Percentiles rank a stretch among this genome's conserved stretches.
Conservation (phyloP, 345 rosid species). For the Moricandia moricandioides region DNA sequence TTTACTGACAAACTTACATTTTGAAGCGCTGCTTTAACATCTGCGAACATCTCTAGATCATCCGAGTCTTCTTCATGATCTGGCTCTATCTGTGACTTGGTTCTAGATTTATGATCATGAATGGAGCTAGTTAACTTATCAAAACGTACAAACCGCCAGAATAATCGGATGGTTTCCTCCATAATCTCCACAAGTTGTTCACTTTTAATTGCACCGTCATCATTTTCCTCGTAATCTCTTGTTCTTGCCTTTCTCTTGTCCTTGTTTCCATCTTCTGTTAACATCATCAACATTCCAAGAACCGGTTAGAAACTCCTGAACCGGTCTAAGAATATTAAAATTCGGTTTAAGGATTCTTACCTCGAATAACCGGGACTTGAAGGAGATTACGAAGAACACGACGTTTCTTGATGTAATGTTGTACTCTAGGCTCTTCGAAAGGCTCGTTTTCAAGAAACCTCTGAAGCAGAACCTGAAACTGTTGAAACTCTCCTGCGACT, state of each 20-base stretch:
- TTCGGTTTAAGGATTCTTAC: conserved; percentile 34
- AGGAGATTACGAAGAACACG: conserved; percentile 72
- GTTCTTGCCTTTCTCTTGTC: conserved; percentile 45
- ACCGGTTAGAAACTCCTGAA: not conserved
- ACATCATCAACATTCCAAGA: conserved; percentile 2
- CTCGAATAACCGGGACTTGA: conserved; percentile 89
- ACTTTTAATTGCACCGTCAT: conserved; percentile 39
- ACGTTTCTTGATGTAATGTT: conserved; percentile 67
- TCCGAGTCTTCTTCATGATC: conserved; percentile 51
- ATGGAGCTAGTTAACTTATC: conserved; percentile 55
- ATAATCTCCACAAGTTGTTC: conserved; percentile 72
- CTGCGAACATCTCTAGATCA: conserved; percentile 46
- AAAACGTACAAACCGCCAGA: conserved; percentile 76
- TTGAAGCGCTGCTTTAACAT: conserved; percentile 55
- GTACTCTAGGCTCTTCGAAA: conserved; percentile 79
- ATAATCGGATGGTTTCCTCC: conserved; percentile 89
- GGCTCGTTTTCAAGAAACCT: conserved; percentile 86
- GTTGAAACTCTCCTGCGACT: conserved; percentile 90
- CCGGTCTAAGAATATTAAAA: not conserved
- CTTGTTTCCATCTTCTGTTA: conserved; percentile 65
- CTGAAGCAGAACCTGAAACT: conserved; percentile 79
- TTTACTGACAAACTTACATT: conserved; percentile 48
- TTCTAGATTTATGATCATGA: conserved; percentile 40
- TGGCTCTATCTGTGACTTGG: conserved; percentile 38
- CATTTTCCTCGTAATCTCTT: conserved; percentile 35